These are phyloP conservation scores for Globisporangium barbulae DNA, from an alignment of 352 stramenopile species.

Conservation along the genomic window DNA sequence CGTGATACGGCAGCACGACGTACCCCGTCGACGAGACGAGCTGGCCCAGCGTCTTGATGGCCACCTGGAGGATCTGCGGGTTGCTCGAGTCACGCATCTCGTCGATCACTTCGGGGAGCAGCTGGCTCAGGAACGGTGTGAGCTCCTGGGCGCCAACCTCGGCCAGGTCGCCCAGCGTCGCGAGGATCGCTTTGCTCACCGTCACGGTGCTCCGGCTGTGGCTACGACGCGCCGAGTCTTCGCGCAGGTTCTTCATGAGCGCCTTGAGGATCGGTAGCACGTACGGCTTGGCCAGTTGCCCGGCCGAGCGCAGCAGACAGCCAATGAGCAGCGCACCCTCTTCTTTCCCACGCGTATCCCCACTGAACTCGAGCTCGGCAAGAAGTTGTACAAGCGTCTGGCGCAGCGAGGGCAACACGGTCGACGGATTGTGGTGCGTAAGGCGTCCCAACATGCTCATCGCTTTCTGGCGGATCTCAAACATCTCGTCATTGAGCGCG, in stretches of 20 bases:
- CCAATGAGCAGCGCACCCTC: conserved; percentile 80
- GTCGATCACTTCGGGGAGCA: conserved; percentile 85
- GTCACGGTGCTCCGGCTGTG: conserved; percentile 74
- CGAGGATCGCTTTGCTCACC: conserved; percentile 83
- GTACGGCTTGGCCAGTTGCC: conserved; percentile 78
- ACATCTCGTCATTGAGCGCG: conserved; percentile 83
- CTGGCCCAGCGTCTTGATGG: conserved; percentile 83
- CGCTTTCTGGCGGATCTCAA: conserved; percentile 85
- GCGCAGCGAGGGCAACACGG: conserved; percentile 74
- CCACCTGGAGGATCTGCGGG: conserved; percentile 79
- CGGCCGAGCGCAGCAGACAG: conserved; percentile 73
- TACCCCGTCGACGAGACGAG: conserved; percentile 82
- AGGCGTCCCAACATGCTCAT: conserved; percentile 86
- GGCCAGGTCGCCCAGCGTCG: conserved; percentile 76
- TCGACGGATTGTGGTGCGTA: conserved; percentile 83
- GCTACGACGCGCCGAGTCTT: conserved; percentile 68
- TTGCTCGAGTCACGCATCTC: conserved; percentile 86
- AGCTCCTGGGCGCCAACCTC: conserved; percentile 77
- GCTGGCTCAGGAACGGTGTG: conserved; percentile 76
- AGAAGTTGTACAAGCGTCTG: conserved; percentile 86
- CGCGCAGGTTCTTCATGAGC: conserved; percentile 85
- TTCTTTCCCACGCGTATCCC: conserved; percentile 77
- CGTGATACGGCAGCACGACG: conserved; percentile 80
- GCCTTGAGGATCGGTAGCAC: conserved; percentile 82
- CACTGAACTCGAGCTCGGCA: conserved; percentile 83